These are phyloP conservation scores for Lupinus albus DNA, from an alignment of 306 rosid genomes.

Conservation along the genomic window DNA sequence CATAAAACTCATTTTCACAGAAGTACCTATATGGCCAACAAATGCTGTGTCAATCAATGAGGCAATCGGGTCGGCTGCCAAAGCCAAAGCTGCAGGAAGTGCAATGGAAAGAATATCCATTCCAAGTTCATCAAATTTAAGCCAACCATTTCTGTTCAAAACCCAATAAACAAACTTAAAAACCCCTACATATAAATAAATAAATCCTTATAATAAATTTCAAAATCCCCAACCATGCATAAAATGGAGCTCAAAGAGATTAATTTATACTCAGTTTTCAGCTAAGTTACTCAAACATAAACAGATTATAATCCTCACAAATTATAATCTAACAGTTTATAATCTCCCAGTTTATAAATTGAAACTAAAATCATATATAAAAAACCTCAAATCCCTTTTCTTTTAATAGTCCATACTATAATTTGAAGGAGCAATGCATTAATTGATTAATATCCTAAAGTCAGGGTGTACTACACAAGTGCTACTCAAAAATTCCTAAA, in stretches of 20 bases:
- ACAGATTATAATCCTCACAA: no score
- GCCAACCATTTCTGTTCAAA: constrained; percentile 45
- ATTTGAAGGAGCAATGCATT: no score
- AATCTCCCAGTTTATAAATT: no score
- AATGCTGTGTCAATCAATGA: constrained; percentile 93
- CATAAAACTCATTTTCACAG: constrained; percentile 27
- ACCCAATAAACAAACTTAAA: constrained; percentile 23
- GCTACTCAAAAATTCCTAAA: no score
- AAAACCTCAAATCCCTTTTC: no score
- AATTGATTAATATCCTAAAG: no score
- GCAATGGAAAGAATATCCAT: constrained; percentile 83
- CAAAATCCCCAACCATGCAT: constrained; percentile 3
- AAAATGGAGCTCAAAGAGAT: not conserved
- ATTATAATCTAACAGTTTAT: no score
- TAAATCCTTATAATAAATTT: not conserved
- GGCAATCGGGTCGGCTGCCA: constrained; percentile 84
- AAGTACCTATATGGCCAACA: constrained; percentile 88
- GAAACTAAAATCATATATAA: no score
- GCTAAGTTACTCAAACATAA: no score
- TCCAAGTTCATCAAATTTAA: constrained; percentile 62
- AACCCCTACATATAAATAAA: constrained; percentile 14
- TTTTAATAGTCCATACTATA: no score
- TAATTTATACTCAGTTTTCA: no score
- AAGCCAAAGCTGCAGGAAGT: constrained; percentile 87
- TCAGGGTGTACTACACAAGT: no score